Percentiles rank a stretch among this genome's conserved stretches.
phyloP scores from a whole-genome alignment of 768 basidiomycete species.

The Mrakia blollopis region DNA sequence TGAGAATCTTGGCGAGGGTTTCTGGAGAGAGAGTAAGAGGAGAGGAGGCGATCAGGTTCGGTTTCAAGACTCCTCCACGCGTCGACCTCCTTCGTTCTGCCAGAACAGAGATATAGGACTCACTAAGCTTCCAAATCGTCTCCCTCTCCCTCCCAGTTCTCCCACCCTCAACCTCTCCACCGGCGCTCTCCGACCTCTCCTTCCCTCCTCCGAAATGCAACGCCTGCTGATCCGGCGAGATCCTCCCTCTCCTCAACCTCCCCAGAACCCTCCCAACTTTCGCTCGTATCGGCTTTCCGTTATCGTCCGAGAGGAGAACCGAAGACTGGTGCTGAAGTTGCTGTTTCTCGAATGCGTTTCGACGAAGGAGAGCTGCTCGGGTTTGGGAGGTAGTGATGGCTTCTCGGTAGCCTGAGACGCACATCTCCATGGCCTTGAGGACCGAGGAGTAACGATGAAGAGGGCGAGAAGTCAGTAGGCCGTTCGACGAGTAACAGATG shows the following conservation, averaged over 20 bases:
- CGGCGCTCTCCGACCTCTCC: not conserved
- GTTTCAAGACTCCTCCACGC: not conserved
- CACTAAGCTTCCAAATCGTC: constrained; percentile 22
- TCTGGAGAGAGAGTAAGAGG: not conserved
- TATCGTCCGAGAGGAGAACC: constrained; percentile 4
- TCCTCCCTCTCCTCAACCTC: constrained; percentile 17
- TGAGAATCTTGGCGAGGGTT: constrained; percentile 24
- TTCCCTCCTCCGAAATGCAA: not conserved
- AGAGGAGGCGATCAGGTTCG: not conserved
- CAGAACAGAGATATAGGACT: not conserved
- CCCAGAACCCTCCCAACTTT: constrained; percentile 23
- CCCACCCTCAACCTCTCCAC: not conserved
- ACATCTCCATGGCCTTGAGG: constrained; percentile 37
- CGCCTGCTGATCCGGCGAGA: not conserved
- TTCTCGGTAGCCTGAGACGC: constrained; percentile 45
- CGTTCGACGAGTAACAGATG: not conserved
- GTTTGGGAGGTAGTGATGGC: constrained; percentile 34
- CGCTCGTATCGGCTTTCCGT: constrained; percentile 22
- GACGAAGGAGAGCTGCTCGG: constrained; percentile 12
- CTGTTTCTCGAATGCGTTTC: not conserved
- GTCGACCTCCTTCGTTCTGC: not conserved
- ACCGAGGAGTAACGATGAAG: not conserved
- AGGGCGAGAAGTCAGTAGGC: not conserved
- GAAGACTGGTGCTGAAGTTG: not conserved
- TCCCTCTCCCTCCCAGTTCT: not conserved